Percentiles rank a stretch among this genome's conserved stretches.
Evolutionary conservation across 164 flowering plant species (phyloP).

Genomic region (Pachysandra terminalis): DNA sequence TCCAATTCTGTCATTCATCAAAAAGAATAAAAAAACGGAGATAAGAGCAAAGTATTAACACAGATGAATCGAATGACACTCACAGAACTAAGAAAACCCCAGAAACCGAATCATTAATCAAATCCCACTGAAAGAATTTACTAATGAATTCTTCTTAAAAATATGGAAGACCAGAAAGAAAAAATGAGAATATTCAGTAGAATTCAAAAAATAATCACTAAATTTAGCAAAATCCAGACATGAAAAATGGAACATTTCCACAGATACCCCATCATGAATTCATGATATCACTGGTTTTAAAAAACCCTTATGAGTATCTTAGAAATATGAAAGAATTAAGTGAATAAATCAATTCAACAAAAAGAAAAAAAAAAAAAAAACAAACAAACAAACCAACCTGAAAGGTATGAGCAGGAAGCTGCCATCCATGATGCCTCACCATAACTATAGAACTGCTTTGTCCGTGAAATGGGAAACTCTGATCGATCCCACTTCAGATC

Average conservation of each 20-base stretch:
- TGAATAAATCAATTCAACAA: not conserved
- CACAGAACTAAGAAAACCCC: not conserved
- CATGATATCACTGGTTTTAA: not conserved
- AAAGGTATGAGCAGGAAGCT: conserved; percentile 87
- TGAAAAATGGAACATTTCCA: not conserved
- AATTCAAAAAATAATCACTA: not conserved
- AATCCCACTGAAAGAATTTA: not conserved
- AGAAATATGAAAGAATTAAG: not conserved
- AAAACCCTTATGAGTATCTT: not conserved
- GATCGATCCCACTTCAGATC: no score
- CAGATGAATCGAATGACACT: not conserved
- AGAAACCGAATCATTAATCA: not conserved
- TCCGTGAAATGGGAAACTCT: conserved; percentile 10
- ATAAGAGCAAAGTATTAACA: no score
- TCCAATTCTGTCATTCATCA: no score
- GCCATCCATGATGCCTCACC: conserved; percentile 93
- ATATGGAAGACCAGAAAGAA: no score
- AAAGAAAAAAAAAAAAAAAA: no score
- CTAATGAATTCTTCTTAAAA: no score
- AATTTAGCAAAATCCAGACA: conserved; percentile 7
- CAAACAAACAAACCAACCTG: conserved; percentile 40
- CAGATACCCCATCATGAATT: not conserved
- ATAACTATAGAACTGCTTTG: conserved; percentile 28
- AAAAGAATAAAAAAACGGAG: no score
- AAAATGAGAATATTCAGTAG: not conserved